phyloP scores from a whole-genome alignment of 257 asterid genomes.

The Lycium ferocissimum region DNA sequence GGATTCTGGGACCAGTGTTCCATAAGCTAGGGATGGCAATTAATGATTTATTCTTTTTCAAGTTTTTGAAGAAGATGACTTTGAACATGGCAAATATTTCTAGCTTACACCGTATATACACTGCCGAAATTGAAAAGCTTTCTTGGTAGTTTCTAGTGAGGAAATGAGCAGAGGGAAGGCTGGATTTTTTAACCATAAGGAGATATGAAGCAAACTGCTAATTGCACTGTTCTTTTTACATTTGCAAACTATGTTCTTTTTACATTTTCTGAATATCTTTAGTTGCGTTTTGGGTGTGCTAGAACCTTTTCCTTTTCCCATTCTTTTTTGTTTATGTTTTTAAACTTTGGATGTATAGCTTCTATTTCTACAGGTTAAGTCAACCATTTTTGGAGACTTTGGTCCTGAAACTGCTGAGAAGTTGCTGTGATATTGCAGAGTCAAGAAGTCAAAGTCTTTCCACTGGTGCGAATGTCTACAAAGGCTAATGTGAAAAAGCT shows the following conservation, averaged over 20 bases:
- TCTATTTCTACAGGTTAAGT: background rate
- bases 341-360: background rate
- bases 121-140: background rate
- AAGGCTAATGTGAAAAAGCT: background rate
- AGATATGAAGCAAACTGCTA: background rate
- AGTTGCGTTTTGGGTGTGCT: background rate
- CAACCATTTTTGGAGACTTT: background rate
- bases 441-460: background rate
- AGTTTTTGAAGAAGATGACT: background rate
- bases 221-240: background rate
- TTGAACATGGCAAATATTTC: background rate
- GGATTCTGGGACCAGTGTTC: background rate
- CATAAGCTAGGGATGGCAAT: background rate
- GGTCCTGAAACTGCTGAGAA: background rate
- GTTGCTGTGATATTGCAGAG: constrained; percentile 17
- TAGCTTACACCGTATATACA: background rate
- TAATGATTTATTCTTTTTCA: background rate
- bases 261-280: background rate
- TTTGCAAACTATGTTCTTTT: background rate
- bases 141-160: constrained; percentile 4
- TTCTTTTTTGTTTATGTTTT: background rate
- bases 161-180: background rate
- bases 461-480: background rate
- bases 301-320: background rate
- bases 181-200: background rate